A percentile compares a stretch with the other conserved stretches of the same genome.
phyloP scores from a whole-genome alignment of 768 basidiomycete species.

The Podaxis mareebaensis region DNA sequence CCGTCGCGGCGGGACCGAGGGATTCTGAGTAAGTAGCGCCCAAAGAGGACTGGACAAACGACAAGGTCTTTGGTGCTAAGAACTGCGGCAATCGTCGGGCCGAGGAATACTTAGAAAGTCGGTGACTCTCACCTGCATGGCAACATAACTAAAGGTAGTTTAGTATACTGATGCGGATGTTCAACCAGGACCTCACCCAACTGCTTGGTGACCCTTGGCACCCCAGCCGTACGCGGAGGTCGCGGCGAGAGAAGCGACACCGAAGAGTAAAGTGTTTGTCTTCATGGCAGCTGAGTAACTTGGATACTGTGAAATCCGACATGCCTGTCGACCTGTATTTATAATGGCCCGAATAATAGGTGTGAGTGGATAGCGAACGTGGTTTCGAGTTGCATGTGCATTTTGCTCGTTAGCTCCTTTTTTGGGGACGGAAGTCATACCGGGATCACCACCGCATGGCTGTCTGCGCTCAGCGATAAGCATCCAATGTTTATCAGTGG shows the following conservation, averaged over 20 bases:
- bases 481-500: neutral
- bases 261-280: neutral
- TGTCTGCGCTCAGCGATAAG: neutral
- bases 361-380: neutral
- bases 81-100: conserved; percentile 35
- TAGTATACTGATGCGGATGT: neutral
- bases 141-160: conserved; percentile 32
- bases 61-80: conserved; percentile 45
- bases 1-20: conserved; percentile 50
- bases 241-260: conserved; percentile 17
- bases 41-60: conserved; percentile 46
- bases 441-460: neutral
- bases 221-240: conserved; percentile 39
- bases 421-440: neutral
- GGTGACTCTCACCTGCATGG: conserved; percentile 36
- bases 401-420: neutral
- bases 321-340: neutral
- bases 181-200: conserved; percentile 33
- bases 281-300: neutral
- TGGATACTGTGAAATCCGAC: neutral
- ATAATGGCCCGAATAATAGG: neutral
- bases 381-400: neutral
- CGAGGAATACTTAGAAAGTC: neutral
- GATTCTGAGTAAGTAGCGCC: conserved; percentile 43
- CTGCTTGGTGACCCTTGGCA: conserved; percentile 41